Conservation (phyloP, 1,284 basidiomycete genomes). For the Ustilago crameri region DNA sequence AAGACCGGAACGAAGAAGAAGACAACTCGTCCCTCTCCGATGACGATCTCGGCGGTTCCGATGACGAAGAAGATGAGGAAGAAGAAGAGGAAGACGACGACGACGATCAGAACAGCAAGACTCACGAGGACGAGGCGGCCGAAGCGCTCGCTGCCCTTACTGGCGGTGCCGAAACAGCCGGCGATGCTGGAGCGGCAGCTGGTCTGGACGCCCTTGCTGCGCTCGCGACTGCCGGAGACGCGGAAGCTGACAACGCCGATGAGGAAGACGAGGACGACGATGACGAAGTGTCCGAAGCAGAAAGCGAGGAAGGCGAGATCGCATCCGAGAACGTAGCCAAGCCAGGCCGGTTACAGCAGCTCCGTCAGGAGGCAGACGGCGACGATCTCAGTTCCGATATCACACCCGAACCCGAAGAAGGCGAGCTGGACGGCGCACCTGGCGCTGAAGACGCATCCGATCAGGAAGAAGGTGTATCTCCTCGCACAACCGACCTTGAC, state of each 20-base stretch:
- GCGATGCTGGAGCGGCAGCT: slow-evolving; percentile 33
- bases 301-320: slow-evolving; percentile 18
- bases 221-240: slow-evolving; percentile 47
- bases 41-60: slow-evolving; percentile 45
- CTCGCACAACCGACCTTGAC: slow-evolving; percentile 40
- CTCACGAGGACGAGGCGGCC: slow-evolving; percentile 56
- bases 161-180: slow-evolving; percentile 27
- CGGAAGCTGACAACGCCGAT: slow-evolving; percentile 17
- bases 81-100: slow-evolving; percentile 42
- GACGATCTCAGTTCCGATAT: slow-evolving; percentile 50
- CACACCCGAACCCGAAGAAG: slow-evolving; percentile 49
- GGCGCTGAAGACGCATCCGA: slow-evolving; percentile 34
- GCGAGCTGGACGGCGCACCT: slow-evolving; percentile 15
- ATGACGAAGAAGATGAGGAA: slow-evolving; percentile 47
- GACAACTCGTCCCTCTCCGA: slow-evolving; percentile 44
- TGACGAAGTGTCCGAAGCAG: slow-evolving; percentile 31
- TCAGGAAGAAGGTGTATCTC: slow-evolving; percentile 40
- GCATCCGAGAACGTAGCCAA: slow-evolving; percentile 13
- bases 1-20: slow-evolving; percentile 47
- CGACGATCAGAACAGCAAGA: slow-evolving; percentile 27
- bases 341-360: slow-evolving; percentile 28
- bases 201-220: slow-evolving; percentile 59
- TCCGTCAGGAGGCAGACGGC: slow-evolving; percentile 30
- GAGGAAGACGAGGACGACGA: slow-evolving; percentile 46
- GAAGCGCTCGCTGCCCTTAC: slow-evolving; percentile 56